Evolutionary conservation across 2,329 filamentous ascomycete genomes (phyloP).

Genomic region (Epichloe festucae): DNA sequence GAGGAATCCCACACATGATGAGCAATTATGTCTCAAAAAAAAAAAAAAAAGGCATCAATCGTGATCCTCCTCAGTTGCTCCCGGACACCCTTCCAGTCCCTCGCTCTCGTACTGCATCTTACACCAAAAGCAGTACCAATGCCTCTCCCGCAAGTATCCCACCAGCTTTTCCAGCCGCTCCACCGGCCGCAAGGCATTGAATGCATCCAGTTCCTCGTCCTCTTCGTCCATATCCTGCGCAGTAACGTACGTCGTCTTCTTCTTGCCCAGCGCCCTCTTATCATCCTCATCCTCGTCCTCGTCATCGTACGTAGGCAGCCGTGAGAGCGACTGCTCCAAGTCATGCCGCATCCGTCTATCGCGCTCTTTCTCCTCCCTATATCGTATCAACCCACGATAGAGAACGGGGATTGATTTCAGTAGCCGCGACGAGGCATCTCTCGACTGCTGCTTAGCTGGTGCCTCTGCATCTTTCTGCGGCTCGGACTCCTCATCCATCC

Average conservation of each 20-base stretch:
- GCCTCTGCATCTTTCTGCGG: slow-evolving; percentile 9
- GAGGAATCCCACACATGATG: not conserved
- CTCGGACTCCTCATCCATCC: slow-evolving; percentile 48
- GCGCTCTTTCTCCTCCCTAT: slow-evolving; percentile 56
- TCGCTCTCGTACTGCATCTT: slow-evolving; percentile 67
- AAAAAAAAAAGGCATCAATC: slow-evolving; percentile 23
- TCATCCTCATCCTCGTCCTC: slow-evolving; percentile 64
- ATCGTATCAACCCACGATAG: slow-evolving; percentile 62
- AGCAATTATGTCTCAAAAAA: not conserved
- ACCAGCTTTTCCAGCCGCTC: slow-evolving; percentile 58
- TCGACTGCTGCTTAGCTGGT: slow-evolving; percentile 21
- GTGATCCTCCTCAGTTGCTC: slow-evolving; percentile 72
- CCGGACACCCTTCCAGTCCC: slow-evolving; percentile 79
- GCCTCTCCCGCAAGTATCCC: slow-evolving; percentile 52
- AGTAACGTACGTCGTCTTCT: slow-evolving; percentile 39
- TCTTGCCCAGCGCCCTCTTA: slow-evolving; percentile 51
- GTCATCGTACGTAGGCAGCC: slow-evolving; percentile 53
- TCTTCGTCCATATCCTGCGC: slow-evolving; percentile 64
- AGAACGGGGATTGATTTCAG: slow-evolving; percentile 61
- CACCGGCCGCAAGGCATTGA: slow-evolving; percentile 52
- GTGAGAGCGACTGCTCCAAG: slow-evolving; percentile 49
- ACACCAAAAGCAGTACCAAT: slow-evolving; percentile 93
- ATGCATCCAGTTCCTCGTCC: slow-evolving; percentile 68
- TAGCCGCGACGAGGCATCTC: slow-evolving; percentile 12
- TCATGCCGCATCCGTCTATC: slow-evolving; percentile 53